Conservation (phyloP, 805 yeast genomes). For the Limtongia smithiae region DNA sequence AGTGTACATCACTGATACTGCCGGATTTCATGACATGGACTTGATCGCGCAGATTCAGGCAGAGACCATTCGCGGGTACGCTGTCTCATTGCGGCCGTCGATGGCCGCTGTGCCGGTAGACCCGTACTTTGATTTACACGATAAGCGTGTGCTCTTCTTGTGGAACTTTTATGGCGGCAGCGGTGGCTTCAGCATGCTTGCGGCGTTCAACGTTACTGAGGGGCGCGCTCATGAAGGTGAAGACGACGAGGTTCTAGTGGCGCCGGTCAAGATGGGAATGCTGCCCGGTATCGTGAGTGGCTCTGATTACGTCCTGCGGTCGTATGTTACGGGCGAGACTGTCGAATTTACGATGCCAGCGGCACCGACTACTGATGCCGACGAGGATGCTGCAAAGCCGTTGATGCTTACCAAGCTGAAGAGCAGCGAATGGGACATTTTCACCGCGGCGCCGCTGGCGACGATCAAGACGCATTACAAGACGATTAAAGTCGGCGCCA, state of each 20-base stretch:
- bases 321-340: slow-evolving; percentile 16
- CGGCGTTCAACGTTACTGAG: slow-evolving; percentile 23
- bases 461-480: slow-evolving; percentile 14
- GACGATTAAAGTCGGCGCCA: slow-evolving; percentile 17
- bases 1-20: slow-evolving; percentile 34
- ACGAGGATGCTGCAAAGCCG: slow-evolving; percentile 3
- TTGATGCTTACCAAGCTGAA: slow-evolving; percentile 18
- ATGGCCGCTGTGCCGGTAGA: slow-evolving; percentile 21
- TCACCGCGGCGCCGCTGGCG: slow-evolving; percentile 28
- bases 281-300: slow-evolving; percentile 19
- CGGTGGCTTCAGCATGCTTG: slow-evolving; percentile 26
- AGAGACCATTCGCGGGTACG: slow-evolving; percentile 17
- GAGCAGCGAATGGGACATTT: slow-evolving; percentile 23
- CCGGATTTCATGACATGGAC: slow-evolving; percentile 28
- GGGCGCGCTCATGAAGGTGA: slow-evolving; percentile 3
- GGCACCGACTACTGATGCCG: slow-evolving; percentile 2
- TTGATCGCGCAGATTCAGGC: slow-evolving; percentile 21
- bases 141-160: slow-evolving; percentile 16
- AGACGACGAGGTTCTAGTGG: slow-evolving; percentile 9
- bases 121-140: slow-evolving; percentile 20
- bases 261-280: slow-evolving; percentile 18
- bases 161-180: slow-evolving; percentile 24
- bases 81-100: slow-evolving; percentile 24
- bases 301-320: slow-evolving; percentile 18
- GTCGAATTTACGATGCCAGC: slow-evolving; percentile 12